These are phyloP conservation scores for Podospora anserina DNA, from an alignment of 495 filamentous ascomycete species.

Conservation along the genomic window DNA sequence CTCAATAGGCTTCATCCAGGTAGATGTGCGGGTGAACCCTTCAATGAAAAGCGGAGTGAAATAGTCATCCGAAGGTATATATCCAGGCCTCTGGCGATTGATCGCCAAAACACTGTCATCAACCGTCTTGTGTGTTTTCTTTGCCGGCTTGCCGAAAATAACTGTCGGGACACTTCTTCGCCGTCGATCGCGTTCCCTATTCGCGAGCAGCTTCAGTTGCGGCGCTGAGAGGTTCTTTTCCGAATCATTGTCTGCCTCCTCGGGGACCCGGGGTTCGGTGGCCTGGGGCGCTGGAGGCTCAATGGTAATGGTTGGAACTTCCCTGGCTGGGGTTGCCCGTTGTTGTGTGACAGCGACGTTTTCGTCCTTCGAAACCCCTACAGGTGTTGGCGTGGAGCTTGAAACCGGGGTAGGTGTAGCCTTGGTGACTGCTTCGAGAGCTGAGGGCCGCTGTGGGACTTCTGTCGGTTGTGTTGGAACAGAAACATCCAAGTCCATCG, in stretches of 20 bases:
- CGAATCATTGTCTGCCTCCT: conserved; percentile 11
- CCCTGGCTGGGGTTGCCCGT: neutral
- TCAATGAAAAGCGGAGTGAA: conserved; percentile 76
- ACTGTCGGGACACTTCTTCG: conserved; percentile 71
- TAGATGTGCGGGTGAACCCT: conserved; percentile 58
- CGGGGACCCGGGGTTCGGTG: neutral
- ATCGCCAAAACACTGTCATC: conserved; percentile 33
- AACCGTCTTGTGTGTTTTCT: conserved; percentile 18
- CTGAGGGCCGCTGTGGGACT: neutral
- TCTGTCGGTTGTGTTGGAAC: neutral
- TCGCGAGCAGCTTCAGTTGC: conserved; percentile 51
- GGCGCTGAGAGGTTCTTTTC: conserved; percentile 35
- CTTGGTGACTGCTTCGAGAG: neutral
- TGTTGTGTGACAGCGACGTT: neutral
- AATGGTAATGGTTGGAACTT: conserved; percentile 2
- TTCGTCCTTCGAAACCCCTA: neutral
- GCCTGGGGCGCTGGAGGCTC: neutral
- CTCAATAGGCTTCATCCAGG: conserved; percentile 60
- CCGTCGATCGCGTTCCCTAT: conserved; percentile 59
- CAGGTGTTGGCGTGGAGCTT: neutral
- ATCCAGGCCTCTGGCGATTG: conserved; percentile 36
- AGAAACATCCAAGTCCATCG: neutral
- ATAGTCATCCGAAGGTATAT: conserved; percentile 62
- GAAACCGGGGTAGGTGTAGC: neutral
- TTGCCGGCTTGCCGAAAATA: conserved; percentile 65